Evolutionary conservation across 2,329 filamentous ascomycete genomes (phyloP), one percentile per base, ranked within the genome.

Genomic region (Pseudogymnoascus pannorum): DNA sequence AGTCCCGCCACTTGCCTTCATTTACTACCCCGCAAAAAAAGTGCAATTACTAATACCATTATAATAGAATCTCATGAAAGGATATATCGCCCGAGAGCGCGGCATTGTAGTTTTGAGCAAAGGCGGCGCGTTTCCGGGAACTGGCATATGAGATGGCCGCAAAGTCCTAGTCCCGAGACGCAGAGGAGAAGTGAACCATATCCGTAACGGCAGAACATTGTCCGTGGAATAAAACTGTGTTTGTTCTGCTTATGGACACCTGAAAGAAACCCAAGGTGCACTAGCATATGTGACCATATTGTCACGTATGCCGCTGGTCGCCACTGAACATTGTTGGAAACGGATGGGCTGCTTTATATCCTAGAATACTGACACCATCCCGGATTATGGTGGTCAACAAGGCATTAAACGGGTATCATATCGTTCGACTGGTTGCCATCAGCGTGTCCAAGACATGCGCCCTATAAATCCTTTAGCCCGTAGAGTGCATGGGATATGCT

Each of bases 71-170:
- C 66, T 73, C 58, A 96, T 99, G 90, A 99, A 97, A 76, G 94
- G 95, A 40, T 99, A 99, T 75, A 99, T 99, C 67, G 88, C 93
- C 31, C 88, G 93, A 60, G 92, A 96, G 68, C 86, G 89, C 67
- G 89, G 88, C 33, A 92, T 92, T 67, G 89, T 99, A 26, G 94
- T 99, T 18, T 77, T 99, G 62, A 97, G 91, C 74, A 97, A 97
- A 75, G 89, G 84, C 62, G 91, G 90, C 40, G 93, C 94, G 2
- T 99, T 99, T 71, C 94, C 95, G 0, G 92, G 92, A 22, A 97
- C 95, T 22, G 89, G 90, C 16, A 76, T 87, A 57, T 87, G 74
- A 71, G 18, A 11, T 31, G 9, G 48, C 11, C 16, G 5, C 26
- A 54, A 31, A 18, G 9, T 18, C 29, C 2, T 31, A 14, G 48